phyloP scores from a whole-genome alignment of 192 early-diverging fungal species.

The Podila minutissima region DNA sequence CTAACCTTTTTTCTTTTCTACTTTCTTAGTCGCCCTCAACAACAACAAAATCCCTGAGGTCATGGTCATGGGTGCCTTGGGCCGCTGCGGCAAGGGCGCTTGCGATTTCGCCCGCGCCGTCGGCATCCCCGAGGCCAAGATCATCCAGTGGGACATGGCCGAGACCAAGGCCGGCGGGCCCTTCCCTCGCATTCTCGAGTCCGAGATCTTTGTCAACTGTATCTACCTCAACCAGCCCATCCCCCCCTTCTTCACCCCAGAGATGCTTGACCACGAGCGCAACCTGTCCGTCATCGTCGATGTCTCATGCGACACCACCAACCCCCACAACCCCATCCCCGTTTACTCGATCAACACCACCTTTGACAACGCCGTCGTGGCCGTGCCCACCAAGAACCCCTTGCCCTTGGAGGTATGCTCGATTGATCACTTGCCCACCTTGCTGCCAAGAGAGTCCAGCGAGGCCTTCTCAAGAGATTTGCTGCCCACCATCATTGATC shows the following conservation, averaged over 20 bases:
- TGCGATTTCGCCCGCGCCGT: constrained; percentile 82
- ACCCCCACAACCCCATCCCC: constrained; percentile 97
- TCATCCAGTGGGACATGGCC: constrained; percentile 95
- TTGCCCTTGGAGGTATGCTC: constrained; percentile 89
- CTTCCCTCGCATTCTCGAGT: constrained; percentile 87
- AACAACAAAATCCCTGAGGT: constrained; percentile 77
- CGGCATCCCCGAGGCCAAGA: constrained; percentile 85
- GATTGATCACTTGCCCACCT: constrained; percentile 96
- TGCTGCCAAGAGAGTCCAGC: constrained; percentile 92
- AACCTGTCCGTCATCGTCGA: constrained; percentile 88
- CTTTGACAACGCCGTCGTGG: constrained; percentile 90
- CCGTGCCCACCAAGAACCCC: constrained; percentile 67
- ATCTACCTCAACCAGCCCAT: constrained; percentile 95
- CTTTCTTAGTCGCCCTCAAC: constrained; percentile 53
- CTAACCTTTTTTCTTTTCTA: not conserved
- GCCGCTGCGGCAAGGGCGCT: constrained; percentile 94
- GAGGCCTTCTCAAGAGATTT: constrained; percentile 90
- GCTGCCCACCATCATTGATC: constrained; percentile 82
- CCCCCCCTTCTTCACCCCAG: constrained; percentile 92
- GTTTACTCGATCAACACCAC: constrained; percentile 93
- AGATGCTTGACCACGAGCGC: constrained; percentile 76
- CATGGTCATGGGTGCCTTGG: constrained; percentile 98
- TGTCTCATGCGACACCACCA: constrained; percentile 96
- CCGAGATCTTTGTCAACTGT: constrained; percentile 99
- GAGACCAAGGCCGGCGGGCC: constrained; percentile 95